Percentiles rank a stretch among this genome's conserved stretches.
Evolutionary conservation across 148 eudicot genomes (phyloP).

Genomic region (Polygonum maritimum): DNA sequence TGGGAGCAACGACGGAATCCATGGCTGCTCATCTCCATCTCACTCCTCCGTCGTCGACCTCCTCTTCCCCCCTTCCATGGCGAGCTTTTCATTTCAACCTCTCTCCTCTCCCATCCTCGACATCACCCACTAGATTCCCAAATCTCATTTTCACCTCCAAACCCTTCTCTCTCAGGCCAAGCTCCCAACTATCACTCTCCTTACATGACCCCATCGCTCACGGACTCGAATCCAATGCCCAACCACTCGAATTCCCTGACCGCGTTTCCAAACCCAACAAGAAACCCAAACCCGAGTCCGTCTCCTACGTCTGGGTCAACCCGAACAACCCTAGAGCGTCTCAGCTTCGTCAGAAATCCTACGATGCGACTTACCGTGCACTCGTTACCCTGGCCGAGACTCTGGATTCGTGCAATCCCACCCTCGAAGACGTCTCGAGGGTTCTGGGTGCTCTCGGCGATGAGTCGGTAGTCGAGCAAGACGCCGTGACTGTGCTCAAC

Average conservation of each 20-base stretch:
- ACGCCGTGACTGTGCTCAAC: constrained; percentile 61
- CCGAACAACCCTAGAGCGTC: constrained; percentile 63
- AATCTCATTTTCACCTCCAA: not conserved
- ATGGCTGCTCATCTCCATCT: not conserved
- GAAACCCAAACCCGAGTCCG: not conserved
- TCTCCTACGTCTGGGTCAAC: constrained; percentile 56
- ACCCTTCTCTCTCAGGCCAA: not conserved
- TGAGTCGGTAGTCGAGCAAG: constrained; percentile 41
- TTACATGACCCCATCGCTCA: not conserved
- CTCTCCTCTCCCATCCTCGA: not conserved
- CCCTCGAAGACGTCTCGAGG: constrained; percentile 26
- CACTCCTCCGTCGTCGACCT: not conserved
- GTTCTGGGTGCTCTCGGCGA: constrained; percentile 27
- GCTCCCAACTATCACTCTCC: not conserved
- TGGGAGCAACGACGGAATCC: not conserved
- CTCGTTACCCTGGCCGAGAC: constrained; percentile 30
- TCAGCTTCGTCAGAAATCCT: constrained; percentile 30
- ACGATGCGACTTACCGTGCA: constrained; percentile 48
- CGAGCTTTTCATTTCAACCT: not conserved
- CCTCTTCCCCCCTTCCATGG: not conserved
- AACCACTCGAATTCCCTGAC: not conserved
- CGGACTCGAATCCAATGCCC: not conserved
- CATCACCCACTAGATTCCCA: not conserved
- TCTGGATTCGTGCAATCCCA: constrained; percentile 35
- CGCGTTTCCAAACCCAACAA: not conserved